Conservation (phyloP, 192 early-diverging fungal genomes). For the Coemansia sp. region DNA sequence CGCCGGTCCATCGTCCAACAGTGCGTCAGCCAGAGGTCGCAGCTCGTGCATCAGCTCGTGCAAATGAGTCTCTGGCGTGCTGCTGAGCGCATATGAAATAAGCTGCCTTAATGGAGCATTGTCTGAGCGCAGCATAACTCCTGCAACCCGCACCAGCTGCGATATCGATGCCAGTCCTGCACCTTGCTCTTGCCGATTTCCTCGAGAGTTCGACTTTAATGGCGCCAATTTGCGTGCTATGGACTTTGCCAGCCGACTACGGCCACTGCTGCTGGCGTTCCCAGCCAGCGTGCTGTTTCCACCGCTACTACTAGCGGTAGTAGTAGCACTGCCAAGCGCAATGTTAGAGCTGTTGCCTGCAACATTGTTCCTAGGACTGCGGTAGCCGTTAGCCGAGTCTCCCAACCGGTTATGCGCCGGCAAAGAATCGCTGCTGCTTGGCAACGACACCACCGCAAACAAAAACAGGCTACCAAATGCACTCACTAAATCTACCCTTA, state of each 20-base stretch:
- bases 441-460: conserved; percentile 44
- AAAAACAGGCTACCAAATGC: conserved; percentile 38
- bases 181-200: conserved; percentile 44
- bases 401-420: conserved; percentile 4
- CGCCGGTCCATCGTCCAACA: conserved; percentile 43
- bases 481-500: conserved; percentile 23
- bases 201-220: conserved; percentile 36
- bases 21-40: conserved; percentile 37
- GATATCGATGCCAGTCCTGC: conserved; percentile 38
- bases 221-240: conserved; percentile 50
- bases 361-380: not conserved
- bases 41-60: conserved; percentile 48
- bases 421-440: conserved; percentile 11
- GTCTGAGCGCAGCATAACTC: conserved; percentile 36
- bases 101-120: conserved; percentile 43
- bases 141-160: conserved; percentile 49
- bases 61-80: conserved; percentile 33
- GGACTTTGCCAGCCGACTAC: conserved; percentile 47
- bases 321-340: not conserved
- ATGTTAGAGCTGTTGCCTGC: not conserved
- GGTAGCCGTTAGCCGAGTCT: conserved; percentile 1
- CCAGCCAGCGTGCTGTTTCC: conserved; percentile 8
- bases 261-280: conserved; percentile 8
- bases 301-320: not conserved
- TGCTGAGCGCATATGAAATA: conserved; percentile 29